Conservation (phyloP, 805 yeast species). For the Hanseniaspora occidentalis region DNA sequence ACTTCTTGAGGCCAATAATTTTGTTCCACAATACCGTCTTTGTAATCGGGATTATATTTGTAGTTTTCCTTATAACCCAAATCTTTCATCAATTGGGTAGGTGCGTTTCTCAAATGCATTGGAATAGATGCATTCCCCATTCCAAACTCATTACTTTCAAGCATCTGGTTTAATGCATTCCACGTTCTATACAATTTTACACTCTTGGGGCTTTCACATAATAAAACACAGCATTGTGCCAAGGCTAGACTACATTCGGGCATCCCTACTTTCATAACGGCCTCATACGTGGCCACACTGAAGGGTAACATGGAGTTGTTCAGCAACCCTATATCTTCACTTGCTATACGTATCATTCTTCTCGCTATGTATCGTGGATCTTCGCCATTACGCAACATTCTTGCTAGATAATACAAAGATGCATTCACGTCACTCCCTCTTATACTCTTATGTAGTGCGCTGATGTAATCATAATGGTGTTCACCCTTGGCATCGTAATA, state of each 20-base stretch:
- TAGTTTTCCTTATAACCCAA: conserved; percentile 76
- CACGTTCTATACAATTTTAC: conserved; percentile 79
- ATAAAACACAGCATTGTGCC: conserved; percentile 87
- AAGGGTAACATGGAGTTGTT: conserved; percentile 80
- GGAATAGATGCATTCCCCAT: conserved; percentile 47
- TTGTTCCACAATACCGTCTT: conserved; percentile 61
- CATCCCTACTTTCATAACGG: conserved; percentile 81
- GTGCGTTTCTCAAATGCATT: conserved; percentile 84
- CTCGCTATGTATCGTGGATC: conserved; percentile 83
- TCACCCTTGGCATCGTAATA: conserved; percentile 80
- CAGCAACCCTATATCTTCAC: conserved; percentile 83
- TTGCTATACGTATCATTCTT: conserved; percentile 86
- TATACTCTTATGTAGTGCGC: conserved; percentile 88
- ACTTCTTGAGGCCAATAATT: conserved; percentile 60
- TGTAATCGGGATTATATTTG: conserved; percentile 77
- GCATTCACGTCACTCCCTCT: conserved; percentile 89
- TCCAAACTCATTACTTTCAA: conserved; percentile 41
- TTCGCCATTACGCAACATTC: conserved; percentile 91
- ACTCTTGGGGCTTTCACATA: conserved; percentile 77
- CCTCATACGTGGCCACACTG: conserved; percentile 74
- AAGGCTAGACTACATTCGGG: conserved; percentile 87
- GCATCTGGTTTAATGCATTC: conserved; percentile 45
- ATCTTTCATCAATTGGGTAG: conserved; percentile 81
- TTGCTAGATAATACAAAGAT: conserved; percentile 69
- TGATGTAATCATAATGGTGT: conserved; percentile 85